Percentiles rank a stretch among this genome's conserved stretches.
Evolutionary conservation across 2,329 filamentous ascomycete species (phyloP).

Genomic region (Grosmannia serpens): DNA sequence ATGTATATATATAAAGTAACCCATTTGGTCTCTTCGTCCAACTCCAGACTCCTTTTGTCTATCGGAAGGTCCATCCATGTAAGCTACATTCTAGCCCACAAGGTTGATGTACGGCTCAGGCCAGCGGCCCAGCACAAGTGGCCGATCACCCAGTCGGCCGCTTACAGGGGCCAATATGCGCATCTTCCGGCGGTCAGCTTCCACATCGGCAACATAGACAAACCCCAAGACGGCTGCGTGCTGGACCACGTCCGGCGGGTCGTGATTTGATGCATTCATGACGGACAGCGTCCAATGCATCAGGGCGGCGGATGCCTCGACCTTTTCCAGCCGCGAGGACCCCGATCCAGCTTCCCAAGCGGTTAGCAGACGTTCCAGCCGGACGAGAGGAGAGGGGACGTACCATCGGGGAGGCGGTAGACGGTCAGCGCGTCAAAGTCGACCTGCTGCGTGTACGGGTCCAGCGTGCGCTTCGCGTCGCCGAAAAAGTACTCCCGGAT

Average conservation of each 20-base stretch:
- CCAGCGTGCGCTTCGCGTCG: conserved; percentile 61
- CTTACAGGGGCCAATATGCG: conserved; percentile 76
- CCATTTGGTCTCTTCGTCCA: background rate
- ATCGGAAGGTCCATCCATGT: too few relatives aligned
- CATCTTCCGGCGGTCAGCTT: conserved; percentile 70
- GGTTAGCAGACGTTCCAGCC: conserved; percentile 9
- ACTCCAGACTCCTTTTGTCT: background rate
- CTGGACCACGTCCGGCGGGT: conserved; percentile 60
- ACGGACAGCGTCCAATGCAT: conserved; percentile 77
- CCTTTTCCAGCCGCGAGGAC: conserved; percentile 39
- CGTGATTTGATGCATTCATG: conserved; percentile 61
- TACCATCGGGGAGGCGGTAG: conserved; percentile 56
- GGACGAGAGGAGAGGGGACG: conserved; percentile 15
- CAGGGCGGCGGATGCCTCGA: conserved; percentile 55
- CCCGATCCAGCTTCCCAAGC: background rate
- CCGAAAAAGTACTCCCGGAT: conserved; percentile 96
- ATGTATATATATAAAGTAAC: background rate
- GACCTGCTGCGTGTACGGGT: conserved; percentile 76
- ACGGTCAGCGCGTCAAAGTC: conserved; percentile 65
- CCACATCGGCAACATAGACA: conserved; percentile 83
- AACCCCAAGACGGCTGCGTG: conserved; percentile 84
- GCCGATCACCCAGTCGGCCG: conserved; percentile 65
- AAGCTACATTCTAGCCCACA: conserved; percentile 34
- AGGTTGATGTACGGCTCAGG: conserved; percentile 75
- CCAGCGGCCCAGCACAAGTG: conserved; percentile 76